Base-by-base conservation (phyloP, 345 rosid species). In the Corchorus capsularis region DNA sequence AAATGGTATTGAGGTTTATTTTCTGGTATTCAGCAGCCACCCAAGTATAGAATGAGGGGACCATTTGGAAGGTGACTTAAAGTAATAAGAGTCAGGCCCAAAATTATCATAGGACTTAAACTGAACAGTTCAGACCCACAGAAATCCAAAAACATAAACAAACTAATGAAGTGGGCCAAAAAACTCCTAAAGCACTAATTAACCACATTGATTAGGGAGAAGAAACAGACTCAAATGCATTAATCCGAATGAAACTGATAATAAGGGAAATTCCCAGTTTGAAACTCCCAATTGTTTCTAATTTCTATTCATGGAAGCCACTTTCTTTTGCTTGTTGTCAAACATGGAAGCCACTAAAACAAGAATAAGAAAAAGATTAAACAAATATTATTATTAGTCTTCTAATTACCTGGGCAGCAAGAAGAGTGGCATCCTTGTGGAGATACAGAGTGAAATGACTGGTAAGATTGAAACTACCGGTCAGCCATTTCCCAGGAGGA, bases 401-500 rank as follows among this genome's bases (percentile, higher is more conserved):
- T 73, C 81, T 71, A 67, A 27, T 27, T 27, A 94, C 98, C 91
- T 90, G 88, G 41, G 94, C 86, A 79, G 96, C 99, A 60, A 95
- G 92, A 86, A 95, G 72, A 76, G 88, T 88, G 15, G 96, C 98
- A 46, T 89, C 96, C 75, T 85, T 89, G 57, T 88, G 89, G 54
- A 95, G 89, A 73, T 79, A 90, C 75, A 93, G 85, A 59, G 98
- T 94, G 85, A 94, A 94, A 83, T 94, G 90, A 76, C 95, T 93
- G 61, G 95, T 93, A 77, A 94, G 93, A 59, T 93, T 91, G 80
- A 94, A 94, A 79, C 90, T 89, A 15, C 96, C 96, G 54, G 98
- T 93, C 71, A 95, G 76, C 97, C 97, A 95, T 73, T 83, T 91
- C 15, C 99, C 99, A 0, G 97, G 85, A 16, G 99, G 99, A 53